Conservation (phyloP, 106 monocot genomes). For the Platanthera zijinensis region DNA sequence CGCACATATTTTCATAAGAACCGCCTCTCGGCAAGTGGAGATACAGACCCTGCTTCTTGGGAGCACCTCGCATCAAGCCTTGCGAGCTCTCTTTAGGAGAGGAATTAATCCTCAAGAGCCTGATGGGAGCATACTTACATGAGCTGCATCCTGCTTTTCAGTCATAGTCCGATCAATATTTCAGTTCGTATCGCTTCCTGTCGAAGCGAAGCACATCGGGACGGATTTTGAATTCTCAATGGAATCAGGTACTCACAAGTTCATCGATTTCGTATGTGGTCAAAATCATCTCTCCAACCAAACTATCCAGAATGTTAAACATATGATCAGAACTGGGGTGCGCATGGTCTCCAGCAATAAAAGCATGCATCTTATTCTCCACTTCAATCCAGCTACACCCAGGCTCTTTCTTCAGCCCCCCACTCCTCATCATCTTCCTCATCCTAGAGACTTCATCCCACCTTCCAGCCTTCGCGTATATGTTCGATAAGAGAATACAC, state of each 20-base stretch:
- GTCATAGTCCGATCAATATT: too few species aligned
- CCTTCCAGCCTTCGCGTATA: slow-evolving; percentile 70
- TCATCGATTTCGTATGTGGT: slow-evolving; percentile 18
- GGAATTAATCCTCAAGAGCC: too few species aligned
- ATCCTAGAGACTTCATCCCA: slow-evolving; percentile 66
- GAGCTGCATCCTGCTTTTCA: too few species aligned
- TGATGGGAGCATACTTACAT: too few species aligned
- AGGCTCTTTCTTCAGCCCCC: slow-evolving; percentile 71
- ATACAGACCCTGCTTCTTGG: too few species aligned
- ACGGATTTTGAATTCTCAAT: too few species aligned
- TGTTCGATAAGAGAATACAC: slow-evolving; percentile 59
- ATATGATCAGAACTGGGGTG: slow-evolving; percentile 48
- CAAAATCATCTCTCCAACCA: slow-evolving; percentile 54
- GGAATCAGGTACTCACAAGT: neutral
- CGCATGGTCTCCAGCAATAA: slow-evolving; percentile 61
- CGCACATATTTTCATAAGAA: too few species aligned
- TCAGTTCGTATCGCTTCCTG: too few species aligned
- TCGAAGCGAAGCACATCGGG: too few species aligned
- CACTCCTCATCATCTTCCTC: slow-evolving; percentile 60
- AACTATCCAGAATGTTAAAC: slow-evolving; percentile 33
- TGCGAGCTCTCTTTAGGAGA: too few species aligned
- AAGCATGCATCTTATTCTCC: slow-evolving; percentile 50
- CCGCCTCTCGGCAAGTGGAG: too few species aligned
- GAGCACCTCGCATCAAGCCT: too few species aligned
- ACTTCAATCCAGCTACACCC: slow-evolving; percentile 98